Base-by-base conservation (phyloP, 148 eudicot genomes). In the Beta vulgaris region DNA sequence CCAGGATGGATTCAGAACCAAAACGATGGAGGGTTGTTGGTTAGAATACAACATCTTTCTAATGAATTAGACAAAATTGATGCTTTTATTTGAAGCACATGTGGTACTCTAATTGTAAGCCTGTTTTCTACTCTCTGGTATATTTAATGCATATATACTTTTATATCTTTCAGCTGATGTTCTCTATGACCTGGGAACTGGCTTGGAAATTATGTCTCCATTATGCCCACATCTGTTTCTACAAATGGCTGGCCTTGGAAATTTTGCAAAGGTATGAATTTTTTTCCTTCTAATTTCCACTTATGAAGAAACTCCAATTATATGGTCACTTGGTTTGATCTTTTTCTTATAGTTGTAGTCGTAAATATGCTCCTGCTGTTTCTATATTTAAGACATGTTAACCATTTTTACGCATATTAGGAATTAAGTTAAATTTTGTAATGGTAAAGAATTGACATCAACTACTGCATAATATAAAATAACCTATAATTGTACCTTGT, bases 1-100 rank as follows among this genome's bases (percentile, higher is more conserved):
- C 97, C 28, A 89, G 97, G 65, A 95, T 95, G 99, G 99, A 95
- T 83, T 92, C 97, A 16, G 99, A 95, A 82, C 99, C 99, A 37
- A 95, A 95, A 76, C 84, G 97, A 32, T 95, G 97, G 99, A 92
- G 99, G 74, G 88, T 95, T 74, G 70, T 95, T 48, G 98, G 98
- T 94, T 73, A 44, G 76, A 61, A 19, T 8, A 58, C 43, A 29
- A 21, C 37, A 62, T 61, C 44, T 40, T 32, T 3, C 4, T 9
- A 15, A 28, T 69, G n/a, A 14, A 21, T 28, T 31, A 59, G 32
- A 35, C 9, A 68, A 51, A 26, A 43, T n/a, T 36, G 21, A 25
- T 64, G 19, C 15, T 57, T 69, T 69, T 12, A 9, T 69, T 68
- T 51, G n/a, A 62, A 64, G 40, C 32, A 10, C 39, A 37, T 12